A percentile compares a stretch with the other conserved stretches of the same genome.
Evolutionary conservation across 2,329 filamentous ascomycete species (phyloP).

Genomic region (Colletotrichum sidae): DNA sequence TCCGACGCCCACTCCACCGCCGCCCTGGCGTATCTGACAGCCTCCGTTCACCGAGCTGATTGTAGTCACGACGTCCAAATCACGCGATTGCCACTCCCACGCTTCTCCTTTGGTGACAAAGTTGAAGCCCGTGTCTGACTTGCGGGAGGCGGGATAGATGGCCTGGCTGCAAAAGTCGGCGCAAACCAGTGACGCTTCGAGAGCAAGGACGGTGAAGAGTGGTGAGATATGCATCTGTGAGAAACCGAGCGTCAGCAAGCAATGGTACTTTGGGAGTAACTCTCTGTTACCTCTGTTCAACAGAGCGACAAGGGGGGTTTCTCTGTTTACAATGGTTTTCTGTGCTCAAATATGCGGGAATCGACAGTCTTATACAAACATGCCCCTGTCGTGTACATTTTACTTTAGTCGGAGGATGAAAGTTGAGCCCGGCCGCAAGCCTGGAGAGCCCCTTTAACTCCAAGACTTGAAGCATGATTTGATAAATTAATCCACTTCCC

Average conservation of each 20-base stretch:
- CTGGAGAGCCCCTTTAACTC: no score
- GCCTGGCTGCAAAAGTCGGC: slow-evolving; percentile 18
- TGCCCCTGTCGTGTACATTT: no score
- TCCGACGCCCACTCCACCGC: slow-evolving; percentile 6
- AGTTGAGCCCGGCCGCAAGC: no score
- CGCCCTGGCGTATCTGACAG: slow-evolving; percentile 23
- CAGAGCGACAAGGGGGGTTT: no score
- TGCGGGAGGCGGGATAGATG: not conserved
- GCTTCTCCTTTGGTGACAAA: not conserved
- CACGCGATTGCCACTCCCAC: slow-evolving; percentile 21
- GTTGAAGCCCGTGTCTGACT: slow-evolving; percentile 7
- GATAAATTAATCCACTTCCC: no score
- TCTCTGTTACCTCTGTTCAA: no score
- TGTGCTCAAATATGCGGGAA: no score
- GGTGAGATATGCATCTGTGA: slow-evolving; percentile 11
- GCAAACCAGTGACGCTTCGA: slow-evolving; percentile 3
- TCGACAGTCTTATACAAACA: no score
- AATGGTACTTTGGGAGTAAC: no score
- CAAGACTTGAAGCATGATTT: no score
- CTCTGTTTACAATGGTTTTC: no score
- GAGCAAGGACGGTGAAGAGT: not conserved
- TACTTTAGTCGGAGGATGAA: no score
- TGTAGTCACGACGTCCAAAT: slow-evolving; percentile 13
- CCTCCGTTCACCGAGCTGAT: not conserved
- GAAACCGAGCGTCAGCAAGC: not conserved